Percentiles rank a stretch among this genome's conserved stretches.
These are phyloP conservation scores for Hyphodiscus hymeniophilus DNA, from an alignment of 495 filamentous ascomycete species.

Conservation along the genomic window DNA sequence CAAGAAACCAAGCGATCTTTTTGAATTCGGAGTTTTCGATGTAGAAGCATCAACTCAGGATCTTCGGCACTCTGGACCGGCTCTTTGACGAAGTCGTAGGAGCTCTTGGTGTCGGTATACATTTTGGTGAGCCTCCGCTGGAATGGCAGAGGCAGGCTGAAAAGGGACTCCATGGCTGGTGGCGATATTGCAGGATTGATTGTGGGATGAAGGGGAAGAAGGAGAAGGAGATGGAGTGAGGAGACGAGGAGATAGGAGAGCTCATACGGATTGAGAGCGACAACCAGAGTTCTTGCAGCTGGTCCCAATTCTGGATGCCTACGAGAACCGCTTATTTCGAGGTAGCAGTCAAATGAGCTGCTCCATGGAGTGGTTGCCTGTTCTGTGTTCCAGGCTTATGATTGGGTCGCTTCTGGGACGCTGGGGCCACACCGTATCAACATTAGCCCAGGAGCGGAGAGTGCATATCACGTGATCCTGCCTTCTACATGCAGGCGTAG, in stretches of 20 bases:
- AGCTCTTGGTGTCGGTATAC: constrained; percentile 87
- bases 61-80: constrained; percentile 51
- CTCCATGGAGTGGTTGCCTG: constrained; percentile 14
- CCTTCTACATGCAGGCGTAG: too few relatives aligned
- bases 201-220: neutral
- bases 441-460: too few relatives aligned
- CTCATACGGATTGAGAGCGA: neutral
- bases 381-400: too few relatives aligned
- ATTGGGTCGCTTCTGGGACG: too few relatives aligned
- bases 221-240: neutral
- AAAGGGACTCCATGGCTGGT: constrained; percentile 14
- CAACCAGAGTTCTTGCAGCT: neutral
- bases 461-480: too few relatives aligned
- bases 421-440: too few relatives aligned
- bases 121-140: constrained; percentile 75
- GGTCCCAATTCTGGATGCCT: constrained; percentile 14
- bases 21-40: constrained; percentile 54
- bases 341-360: neutral
- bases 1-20: constrained; percentile 75
- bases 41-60: constrained; percentile 45
- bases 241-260: neutral
- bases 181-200: neutral
- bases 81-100: constrained; percentile 73
- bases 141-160: constrained; percentile 37
- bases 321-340: neutral